A percentile compares a stretch with the other conserved stretches of the same genome.
These are phyloP conservation scores for Gnomoniopsis sp. DNA, from an alignment of 2,329 filamentous ascomycete genomes.

Conservation along the genomic window DNA sequence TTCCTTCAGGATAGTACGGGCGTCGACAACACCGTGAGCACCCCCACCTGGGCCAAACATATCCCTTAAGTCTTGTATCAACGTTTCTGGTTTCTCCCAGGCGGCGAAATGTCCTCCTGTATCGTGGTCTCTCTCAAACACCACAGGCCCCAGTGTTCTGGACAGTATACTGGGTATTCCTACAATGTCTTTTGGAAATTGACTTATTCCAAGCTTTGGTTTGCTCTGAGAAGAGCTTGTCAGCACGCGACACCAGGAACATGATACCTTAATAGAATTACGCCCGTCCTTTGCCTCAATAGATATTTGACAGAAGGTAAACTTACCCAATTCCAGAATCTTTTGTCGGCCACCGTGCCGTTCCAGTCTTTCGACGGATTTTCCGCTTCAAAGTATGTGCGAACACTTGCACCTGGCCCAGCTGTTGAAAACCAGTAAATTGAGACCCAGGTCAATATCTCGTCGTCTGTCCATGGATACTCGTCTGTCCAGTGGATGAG, in stretches of 20 bases:
- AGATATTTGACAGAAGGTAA: too few relatives aligned
- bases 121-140: constrained; percentile 48
- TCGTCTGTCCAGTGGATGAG: constrained; percentile 71
- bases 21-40: constrained; percentile 32
- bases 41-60: constrained; percentile 53
- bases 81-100: constrained; percentile 53
- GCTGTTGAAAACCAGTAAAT: constrained; percentile 70
- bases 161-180: constrained; percentile 54
- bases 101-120: constrained; percentile 60
- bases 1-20: too few relatives aligned
- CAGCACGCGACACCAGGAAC: neutral
- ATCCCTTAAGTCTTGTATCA: constrained; percentile 49
- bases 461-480: constrained; percentile 72
- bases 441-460: constrained; percentile 71
- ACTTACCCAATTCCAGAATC: neutral
- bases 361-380: constrained; percentile 31
- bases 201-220: neutral
- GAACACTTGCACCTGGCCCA: constrained; percentile 62
- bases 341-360: constrained; percentile 8
- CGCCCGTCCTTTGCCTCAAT: neutral
- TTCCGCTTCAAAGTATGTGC: constrained; percentile 53
- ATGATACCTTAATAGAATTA: too few relatives aligned
- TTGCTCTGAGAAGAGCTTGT: constrained; percentile 23
- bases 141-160: constrained; percentile 54
- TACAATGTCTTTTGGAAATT: constrained; percentile 55